These are phyloP conservation scores for Rhizophagus clarus DNA, from an alignment of 192 early-diverging fungal species.

Conservation along the genomic window DNA sequence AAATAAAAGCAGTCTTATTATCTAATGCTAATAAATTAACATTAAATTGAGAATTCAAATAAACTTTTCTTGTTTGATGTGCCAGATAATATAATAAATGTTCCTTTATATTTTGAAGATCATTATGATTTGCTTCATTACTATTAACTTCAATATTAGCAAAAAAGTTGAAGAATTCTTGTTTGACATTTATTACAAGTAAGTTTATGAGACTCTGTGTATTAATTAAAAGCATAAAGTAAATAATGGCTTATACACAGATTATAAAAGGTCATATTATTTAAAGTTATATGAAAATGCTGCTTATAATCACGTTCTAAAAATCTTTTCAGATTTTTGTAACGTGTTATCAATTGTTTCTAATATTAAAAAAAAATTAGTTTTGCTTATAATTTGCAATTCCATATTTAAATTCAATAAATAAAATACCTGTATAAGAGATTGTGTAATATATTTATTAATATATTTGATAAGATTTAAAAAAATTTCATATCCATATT, in stretches of 20 bases:
- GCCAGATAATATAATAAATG: not conserved
- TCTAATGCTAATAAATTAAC: not conserved
- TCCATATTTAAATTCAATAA: not conserved
- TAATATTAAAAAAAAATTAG: not conserved
- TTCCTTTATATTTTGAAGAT: not conserved
- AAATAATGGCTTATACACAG: not conserved
- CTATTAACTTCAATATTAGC: not conserved
- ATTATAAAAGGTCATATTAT: not conserved
- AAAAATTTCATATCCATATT: conserved; percentile 2
- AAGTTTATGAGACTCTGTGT: not conserved
- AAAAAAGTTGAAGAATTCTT: not conserved
- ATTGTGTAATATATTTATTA: not conserved
- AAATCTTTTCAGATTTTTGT: not conserved
- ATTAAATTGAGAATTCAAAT: not conserved
- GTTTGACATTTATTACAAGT: not conserved
- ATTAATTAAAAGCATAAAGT: conserved; percentile 2
- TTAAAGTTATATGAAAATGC: not conserved
- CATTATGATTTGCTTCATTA: not conserved
- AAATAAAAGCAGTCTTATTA: not conserved
- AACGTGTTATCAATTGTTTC: not conserved
- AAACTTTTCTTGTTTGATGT: not conserved
- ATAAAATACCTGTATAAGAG: not conserved
- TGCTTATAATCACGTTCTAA: not conserved
- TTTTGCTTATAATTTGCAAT: not conserved
- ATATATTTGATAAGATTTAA: not conserved